phyloP scores from a whole-genome alignment of 345 rosid species.

The Murraya koenigii region DNA sequence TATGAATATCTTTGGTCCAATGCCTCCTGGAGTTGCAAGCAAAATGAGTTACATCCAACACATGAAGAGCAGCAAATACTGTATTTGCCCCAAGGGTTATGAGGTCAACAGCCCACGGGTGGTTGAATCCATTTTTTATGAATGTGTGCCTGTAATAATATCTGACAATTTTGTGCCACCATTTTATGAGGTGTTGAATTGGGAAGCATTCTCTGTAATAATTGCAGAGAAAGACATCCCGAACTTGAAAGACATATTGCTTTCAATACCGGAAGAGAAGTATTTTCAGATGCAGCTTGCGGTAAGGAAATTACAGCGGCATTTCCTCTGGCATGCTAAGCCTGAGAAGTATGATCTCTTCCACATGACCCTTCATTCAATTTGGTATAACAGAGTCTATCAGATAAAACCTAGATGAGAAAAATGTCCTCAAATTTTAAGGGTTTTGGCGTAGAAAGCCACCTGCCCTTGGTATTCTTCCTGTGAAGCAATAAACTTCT shows the following conservation, averaged over 20 bases:
- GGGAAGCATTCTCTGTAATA: constrained; percentile 70
- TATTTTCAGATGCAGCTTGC: constrained; percentile 67
- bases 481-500: background rate
- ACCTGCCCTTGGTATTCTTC: background rate
- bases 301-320: constrained; percentile 72
- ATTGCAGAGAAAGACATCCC: constrained; percentile 86
- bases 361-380: constrained; percentile 88
- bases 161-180: constrained; percentile 93
- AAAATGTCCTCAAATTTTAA: background rate
- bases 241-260: constrained; percentile 55
- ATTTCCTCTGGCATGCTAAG: constrained; percentile 86
- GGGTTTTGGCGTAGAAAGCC: background rate
- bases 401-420: constrained; percentile 65
- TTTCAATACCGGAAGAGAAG: constrained; percentile 62
- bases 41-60: constrained; percentile 87
- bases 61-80: constrained; percentile 93
- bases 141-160: constrained; percentile 76
- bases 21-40: constrained; percentile 89
- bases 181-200: constrained; percentile 78
- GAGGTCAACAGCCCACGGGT: constrained; percentile 98
- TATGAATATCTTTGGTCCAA: constrained; percentile 75
- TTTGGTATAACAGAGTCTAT: constrained; percentile 84
- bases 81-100: constrained; percentile 86
- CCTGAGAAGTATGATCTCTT: constrained; percentile 85
- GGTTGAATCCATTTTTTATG: constrained; percentile 83